Evolutionary conservation across 1,284 basidiomycete genomes (phyloP).

Genomic region (Malassezia psittaci): DNA sequence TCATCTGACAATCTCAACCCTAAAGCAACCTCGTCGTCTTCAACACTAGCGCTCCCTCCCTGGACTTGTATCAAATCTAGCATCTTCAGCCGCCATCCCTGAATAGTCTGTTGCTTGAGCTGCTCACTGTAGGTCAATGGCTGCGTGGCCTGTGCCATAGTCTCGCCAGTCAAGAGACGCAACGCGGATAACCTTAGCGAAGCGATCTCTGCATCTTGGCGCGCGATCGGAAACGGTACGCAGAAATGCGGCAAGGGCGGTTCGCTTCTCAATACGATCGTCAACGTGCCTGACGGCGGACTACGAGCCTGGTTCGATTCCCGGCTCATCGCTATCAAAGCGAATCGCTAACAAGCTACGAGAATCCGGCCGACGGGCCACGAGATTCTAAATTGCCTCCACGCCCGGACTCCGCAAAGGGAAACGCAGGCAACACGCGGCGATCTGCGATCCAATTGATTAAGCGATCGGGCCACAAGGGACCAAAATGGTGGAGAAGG

Average conservation of each 20-base stretch:
- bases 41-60: conserved; percentile 18
- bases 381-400: too few relatives aligned
- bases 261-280: conserved; percentile 28
- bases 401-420: too few relatives aligned
- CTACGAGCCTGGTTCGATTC: not conserved
- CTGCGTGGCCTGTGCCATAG: conserved; percentile 18
- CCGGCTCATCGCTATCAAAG: too few relatives aligned
- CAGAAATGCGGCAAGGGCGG: conserved; percentile 35
- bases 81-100: conserved; percentile 43
- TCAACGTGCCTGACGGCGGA: not conserved
- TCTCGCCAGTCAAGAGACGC: conserved; percentile 38
- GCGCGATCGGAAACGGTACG: conserved; percentile 39
- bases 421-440: too few relatives aligned
- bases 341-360: too few relatives aligned
- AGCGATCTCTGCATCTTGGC: conserved; percentile 26
- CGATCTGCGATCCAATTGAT: not conserved
- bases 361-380: too few relatives aligned
- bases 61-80: conserved; percentile 42
- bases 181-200: conserved; percentile 35
- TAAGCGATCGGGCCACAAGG: not conserved
- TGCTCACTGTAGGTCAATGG: conserved; percentile 35
- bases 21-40: conserved; percentile 10
- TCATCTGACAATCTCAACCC: conserved; percentile 40
- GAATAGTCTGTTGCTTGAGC: conserved; percentile 40
- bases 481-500: conserved; percentile 2